A percentile compares a stretch with the other conserved stretches of the same genome.
Conservation (phyloP, 768 basidiomycete species). For the Lactarius indigo region DNA sequence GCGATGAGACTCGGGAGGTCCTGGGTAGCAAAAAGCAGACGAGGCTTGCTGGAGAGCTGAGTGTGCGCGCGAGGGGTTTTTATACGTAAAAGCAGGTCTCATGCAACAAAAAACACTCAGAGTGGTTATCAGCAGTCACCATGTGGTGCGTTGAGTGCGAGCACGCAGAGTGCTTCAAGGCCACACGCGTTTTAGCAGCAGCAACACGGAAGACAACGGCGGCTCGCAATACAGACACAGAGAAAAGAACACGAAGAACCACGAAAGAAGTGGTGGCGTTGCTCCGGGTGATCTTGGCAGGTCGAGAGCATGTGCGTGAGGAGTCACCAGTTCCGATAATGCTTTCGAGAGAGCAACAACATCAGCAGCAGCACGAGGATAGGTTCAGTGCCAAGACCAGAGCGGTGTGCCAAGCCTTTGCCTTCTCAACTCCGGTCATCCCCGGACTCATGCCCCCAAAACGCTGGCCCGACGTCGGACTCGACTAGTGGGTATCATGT, state of each 20-base stretch:
- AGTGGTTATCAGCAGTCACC: background rate
- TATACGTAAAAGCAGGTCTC: background rate
- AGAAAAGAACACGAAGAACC: background rate
- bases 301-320: background rate
- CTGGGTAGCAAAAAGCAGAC: background rate
- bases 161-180: background rate
- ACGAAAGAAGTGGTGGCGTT: background rate
- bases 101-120: background rate
- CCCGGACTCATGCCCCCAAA: background rate
- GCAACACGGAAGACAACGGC: background rate
- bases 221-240: background rate
- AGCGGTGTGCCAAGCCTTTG: background rate
- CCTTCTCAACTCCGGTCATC: background rate
- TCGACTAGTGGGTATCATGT: constrained; percentile 44
- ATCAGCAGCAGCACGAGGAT: background rate
- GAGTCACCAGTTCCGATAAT: background rate
- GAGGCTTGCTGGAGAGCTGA: constrained; percentile 3
- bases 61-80: background rate
- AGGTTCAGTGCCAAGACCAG: background rate
- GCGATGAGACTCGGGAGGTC: background rate
- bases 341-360: background rate
- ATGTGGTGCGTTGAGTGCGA: background rate
- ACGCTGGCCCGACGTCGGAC: background rate
- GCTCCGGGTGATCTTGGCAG: too few species aligned
- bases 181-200: background rate